phyloP scores from a whole-genome alignment of 2,329 filamentous ascomycete genomes.

The Chaetomiaceae sp. region DNA sequence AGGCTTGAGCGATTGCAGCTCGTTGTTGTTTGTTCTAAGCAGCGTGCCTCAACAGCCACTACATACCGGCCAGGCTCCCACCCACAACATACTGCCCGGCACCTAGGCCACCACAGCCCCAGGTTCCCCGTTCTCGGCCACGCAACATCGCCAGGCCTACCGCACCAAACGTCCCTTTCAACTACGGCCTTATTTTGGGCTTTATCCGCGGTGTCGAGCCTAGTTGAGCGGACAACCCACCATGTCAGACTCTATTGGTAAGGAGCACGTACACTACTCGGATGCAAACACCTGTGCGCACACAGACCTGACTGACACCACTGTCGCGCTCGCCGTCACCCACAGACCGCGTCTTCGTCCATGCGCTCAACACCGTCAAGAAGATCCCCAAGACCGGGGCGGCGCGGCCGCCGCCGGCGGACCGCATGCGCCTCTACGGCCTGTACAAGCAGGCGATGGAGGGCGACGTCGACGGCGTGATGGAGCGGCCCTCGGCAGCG shows the following conservation, averaged over 20 bases:
- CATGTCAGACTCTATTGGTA: conserved; percentile 51
- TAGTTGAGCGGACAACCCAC: conserved; percentile 7
- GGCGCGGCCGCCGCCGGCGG: conserved; percentile 74
- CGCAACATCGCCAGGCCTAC: conserved; percentile 6
- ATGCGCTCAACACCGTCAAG: conserved; percentile 97
- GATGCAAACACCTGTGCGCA: background rate
- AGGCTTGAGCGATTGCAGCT: background rate
- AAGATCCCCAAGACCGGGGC: conserved; percentile 93
- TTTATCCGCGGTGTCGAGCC: background rate
- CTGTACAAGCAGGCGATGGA: conserved; percentile 99
- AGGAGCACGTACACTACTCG: conserved; percentile 15
- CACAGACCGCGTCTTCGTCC: conserved; percentile 93
- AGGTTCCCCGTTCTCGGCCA: background rate
- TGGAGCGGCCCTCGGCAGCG: conserved; percentile 63
- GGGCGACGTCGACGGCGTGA: conserved; percentile 89
- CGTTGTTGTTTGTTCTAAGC: too few species aligned
- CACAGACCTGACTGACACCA: background rate
- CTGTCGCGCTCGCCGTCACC: conserved; percentile 3
- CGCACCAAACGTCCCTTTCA: background rate
- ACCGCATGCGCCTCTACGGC: conserved; percentile 89
- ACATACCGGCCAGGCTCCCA: too few species aligned
- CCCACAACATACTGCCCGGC: too few species aligned
- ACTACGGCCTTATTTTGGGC: background rate
- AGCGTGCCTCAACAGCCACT: too few species aligned
- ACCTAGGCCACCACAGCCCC: too few species aligned